Base-by-base conservation (phyloP, 495 filamentous ascomycete species). In the Hyphodiscus hymeniophilus region DNA sequence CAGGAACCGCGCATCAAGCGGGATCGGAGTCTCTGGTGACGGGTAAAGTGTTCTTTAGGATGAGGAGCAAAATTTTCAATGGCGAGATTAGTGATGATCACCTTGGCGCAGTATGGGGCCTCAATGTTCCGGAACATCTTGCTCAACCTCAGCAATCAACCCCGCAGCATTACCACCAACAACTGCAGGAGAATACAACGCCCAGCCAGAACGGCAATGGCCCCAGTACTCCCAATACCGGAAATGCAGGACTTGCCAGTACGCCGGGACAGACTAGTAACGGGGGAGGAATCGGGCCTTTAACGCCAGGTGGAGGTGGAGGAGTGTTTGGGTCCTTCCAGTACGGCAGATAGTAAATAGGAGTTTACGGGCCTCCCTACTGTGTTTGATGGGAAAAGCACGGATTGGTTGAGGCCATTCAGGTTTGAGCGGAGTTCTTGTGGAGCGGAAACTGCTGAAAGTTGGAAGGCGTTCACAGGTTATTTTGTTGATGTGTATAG, bases 21-120 rank as follows among this genome's bases (percentile, higher is more conserved):
- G 92, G 94, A 2, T 88, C 82, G 11, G 92, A 97, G 65, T 89
- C 87, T 38, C 74, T 95, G 48, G 74, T 98, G 15, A 97, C 92
- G 0, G 92, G 92, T 22, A 86, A 87, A 60, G 84, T 95, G 16
- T 98, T 94, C 68, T 94, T 89, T 72, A 84, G 85, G 58, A 77
- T 90, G 65, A 75, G 88, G 34, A 84, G 89, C 56, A 70, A 82
- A 38, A 88, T 96, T 35, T 94, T 94, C 66, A 81, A 84, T 54
- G 89, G 89, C 43, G 73, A 74, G 30, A 90, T 94, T 39, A 71
- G 80, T 7, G 75, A 81, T 42, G 86, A 87, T 42, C 85, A 87
- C 55, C 71, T 84, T 5, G 84, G 84, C 26, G 89, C 91, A 60
- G 83, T 95, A 51, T 96, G 89, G 86, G 90, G 90, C 10, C 69